Conservation (phyloP, 2,329 filamentous ascomycete species). For the Xylaria sp. region DNA sequence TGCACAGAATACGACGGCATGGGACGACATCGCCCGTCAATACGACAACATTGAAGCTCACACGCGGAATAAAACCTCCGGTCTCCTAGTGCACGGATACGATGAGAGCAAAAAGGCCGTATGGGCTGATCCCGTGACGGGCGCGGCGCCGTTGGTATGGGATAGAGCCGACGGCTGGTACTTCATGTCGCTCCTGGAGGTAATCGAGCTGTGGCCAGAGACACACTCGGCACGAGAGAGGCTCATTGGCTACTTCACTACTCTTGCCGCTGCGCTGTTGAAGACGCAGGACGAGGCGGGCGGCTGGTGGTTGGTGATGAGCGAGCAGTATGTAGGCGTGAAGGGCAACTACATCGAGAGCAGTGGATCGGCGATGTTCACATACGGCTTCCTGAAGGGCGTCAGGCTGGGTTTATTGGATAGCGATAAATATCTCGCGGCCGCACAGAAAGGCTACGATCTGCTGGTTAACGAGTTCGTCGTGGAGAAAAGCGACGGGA, state of each 20-base stretch:
- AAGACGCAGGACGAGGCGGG: slow-evolving; percentile 57
- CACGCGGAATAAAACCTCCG: slow-evolving; percentile 52
- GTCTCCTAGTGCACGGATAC: slow-evolving; percentile 63
- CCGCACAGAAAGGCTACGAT: slow-evolving; percentile 57
- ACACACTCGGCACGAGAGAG: slow-evolving; percentile 52
- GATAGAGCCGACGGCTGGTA: slow-evolving; percentile 62
- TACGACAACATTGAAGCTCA: slow-evolving; percentile 57
- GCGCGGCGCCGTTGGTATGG: slow-evolving; percentile 64
- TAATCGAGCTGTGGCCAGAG: slow-evolving; percentile 56
- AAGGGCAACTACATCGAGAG: slow-evolving; percentile 70
- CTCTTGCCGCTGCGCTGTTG: slow-evolving; percentile 56
- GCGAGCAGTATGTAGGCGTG: slow-evolving; percentile 57
- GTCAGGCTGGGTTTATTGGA: slow-evolving; percentile 52
- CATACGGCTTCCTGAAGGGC: slow-evolving; percentile 63
- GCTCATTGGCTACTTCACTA: slow-evolving; percentile 55
- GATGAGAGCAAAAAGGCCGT: slow-evolving; percentile 58
- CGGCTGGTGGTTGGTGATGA: slow-evolving; percentile 70
- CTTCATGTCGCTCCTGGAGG: slow-evolving; percentile 60
- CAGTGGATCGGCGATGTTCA: slow-evolving; percentile 68
- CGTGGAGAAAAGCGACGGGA: slow-evolving; percentile 58
- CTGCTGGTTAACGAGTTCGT: slow-evolving; percentile 59
- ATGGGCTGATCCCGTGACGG: slow-evolving; percentile 61
- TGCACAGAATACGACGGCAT: slow-evolving; percentile 53
- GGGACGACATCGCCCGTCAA: slow-evolving; percentile 57
- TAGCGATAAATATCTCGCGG: slow-evolving; percentile 49